Conservation (phyloP, 179 eudicot genomes). For the Beta lomatogona region DNA sequence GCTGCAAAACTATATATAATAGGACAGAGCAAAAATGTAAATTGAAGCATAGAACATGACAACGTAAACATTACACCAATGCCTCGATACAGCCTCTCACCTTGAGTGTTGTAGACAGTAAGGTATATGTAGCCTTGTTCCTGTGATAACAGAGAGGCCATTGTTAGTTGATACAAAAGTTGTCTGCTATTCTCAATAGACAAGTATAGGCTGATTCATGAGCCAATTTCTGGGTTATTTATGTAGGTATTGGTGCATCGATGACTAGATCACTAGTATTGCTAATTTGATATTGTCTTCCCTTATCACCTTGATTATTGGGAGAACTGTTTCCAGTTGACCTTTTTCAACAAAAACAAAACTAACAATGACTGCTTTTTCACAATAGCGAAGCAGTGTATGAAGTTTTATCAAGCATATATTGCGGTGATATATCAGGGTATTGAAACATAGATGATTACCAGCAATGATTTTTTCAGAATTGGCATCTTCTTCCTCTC, state of each 20-base stretch:
- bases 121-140: neutral
- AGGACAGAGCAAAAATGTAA: neutral
- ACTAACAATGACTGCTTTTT: neutral
- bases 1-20: neutral
- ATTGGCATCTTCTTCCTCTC: too few species aligned
- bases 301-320: neutral
- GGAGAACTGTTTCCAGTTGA: neutral
- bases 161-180: neutral
- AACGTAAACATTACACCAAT: neutral
- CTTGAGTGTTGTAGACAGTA: neutral
- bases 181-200: neutral
- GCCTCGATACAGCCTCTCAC: neutral
- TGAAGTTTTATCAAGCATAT: neutral
- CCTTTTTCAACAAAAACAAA: neutral
- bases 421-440: too few species aligned
- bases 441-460: neutral
- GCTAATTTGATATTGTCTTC: neutral
- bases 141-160: neutral
- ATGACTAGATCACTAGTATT: neutral
- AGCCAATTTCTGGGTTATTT: neutral
- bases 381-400: neutral
- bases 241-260: neutral
- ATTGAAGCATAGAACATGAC: neutral
- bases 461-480: too few species aligned
- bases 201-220: neutral